Base-by-base conservation (phyloP, 805 yeast genomes). In the Lipomyces oligophaga region DNA sequence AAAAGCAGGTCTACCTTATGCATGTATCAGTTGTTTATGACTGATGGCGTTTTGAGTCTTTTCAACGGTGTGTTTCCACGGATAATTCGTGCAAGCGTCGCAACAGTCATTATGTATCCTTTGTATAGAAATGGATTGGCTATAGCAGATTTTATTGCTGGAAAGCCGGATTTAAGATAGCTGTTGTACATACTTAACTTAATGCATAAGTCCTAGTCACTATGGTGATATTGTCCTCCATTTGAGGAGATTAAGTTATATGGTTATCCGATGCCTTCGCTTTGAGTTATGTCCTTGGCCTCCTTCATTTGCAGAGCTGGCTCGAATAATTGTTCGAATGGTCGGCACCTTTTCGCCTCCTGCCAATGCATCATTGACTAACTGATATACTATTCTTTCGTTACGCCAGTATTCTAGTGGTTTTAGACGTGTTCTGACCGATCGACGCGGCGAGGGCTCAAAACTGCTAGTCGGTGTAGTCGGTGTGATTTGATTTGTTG, bases 331-430 rank as follows among this genome's bases (percentile, higher is more conserved):
- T 10, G 59, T 58, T 20, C 50, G 49, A 20, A 64, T 60, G 24
- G 57, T 52, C 2, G 66, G 66, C 10, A 57, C 46, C 2, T 44
- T 47, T 13, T 27, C 41, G 16, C 55, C 52, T 5, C 43, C 49
- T 13, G 24, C 36, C n/a, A 28, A 34, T 22, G 43, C 31, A 11
- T 52, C 63, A 24, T 59, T 44, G 13, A 72, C 69, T 58, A 47
- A 41, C 13, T 37, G 24, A 26, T 83, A 87, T 4, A 84, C 76
- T 27, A 83, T 76, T 50, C 79, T 70, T 64, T 87, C 96, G 60
- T 84, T 85, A 61, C 84, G 77, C 96, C 96, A 87, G 62, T 74
- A 84, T 2, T 85, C 88, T 52, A 87, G 67, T 0, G 95, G 90
- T 2, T 81, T 21, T 5, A 49, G 38, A 11, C 54, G 43, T 7